Percentiles rank a stretch among this genome's conserved stretches.
phyloP scores from a whole-genome alignment of 2,329 filamentous ascomycete species.

The Apiospora phragmitis region DNA sequence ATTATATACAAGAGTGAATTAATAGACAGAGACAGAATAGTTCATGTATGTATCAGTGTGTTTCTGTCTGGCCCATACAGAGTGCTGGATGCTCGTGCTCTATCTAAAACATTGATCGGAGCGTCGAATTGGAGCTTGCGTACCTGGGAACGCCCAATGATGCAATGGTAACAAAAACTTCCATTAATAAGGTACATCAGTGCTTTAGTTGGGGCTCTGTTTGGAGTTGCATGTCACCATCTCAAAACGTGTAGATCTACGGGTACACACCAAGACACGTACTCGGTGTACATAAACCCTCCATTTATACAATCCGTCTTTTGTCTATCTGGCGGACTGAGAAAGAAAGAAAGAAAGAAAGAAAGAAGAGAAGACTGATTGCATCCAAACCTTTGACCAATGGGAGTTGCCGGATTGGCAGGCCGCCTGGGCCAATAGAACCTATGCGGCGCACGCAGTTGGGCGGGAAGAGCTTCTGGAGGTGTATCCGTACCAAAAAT shows the following conservation, averaged over 20 bases:
- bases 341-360: background rate
- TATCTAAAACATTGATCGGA: background rate
- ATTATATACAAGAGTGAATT: background rate
- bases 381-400: background rate
- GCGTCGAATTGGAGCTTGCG: background rate
- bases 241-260: background rate
- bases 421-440: background rate
- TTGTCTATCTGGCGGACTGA: background rate
- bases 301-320: background rate
- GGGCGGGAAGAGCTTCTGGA: background rate
- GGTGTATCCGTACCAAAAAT: background rate
- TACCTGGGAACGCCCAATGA: background rate
- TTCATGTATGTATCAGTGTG: background rate
- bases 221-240: background rate
- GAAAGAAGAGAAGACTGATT: background rate
- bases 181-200: background rate
- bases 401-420: background rate
- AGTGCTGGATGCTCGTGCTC: background rate
- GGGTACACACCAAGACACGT: background rate
- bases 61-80: background rate
- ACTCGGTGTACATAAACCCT: too few relatives aligned
- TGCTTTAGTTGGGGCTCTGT: background rate
- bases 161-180: background rate
- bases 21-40: background rate
- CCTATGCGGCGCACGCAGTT: background rate